Evolutionary conservation across 495 filamentous ascomycete genomes (phyloP).

Genomic region (Trichoderma gamsii): DNA sequence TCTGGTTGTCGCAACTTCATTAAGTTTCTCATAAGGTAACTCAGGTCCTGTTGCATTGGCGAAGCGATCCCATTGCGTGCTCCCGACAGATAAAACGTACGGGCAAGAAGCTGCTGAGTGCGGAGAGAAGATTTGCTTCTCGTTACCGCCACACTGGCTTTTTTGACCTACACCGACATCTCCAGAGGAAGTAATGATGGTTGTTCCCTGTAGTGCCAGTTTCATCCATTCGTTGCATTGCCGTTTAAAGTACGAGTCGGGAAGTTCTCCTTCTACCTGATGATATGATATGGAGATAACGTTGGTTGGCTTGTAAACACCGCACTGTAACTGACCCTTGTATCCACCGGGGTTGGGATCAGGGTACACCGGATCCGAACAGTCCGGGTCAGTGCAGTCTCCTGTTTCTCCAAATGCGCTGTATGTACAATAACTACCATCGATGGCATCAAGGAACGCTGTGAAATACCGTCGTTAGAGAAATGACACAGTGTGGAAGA

Average conservation of each 20-base stretch:
- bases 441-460: slow-evolving; percentile 46
- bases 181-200: slow-evolving; percentile 52
- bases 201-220: slow-evolving; percentile 55
- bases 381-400: slow-evolving; percentile 24
- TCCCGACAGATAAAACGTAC: slow-evolving; percentile 34
- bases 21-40: slow-evolving; percentile 27
- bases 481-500: not conserved
- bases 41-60: slow-evolving; percentile 16
- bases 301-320: slow-evolving; percentile 32
- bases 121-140: slow-evolving; percentile 21
- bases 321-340: slow-evolving; percentile 50
- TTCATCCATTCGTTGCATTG: slow-evolving; percentile 47
- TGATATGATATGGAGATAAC: slow-evolving; percentile 32
- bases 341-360: slow-evolving; percentile 46
- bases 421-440: slow-evolving; percentile 53
- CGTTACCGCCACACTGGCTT: slow-evolving; percentile 22
- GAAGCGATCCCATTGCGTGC: slow-evolving; percentile 21
- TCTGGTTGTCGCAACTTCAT: slow-evolving; percentile 38
- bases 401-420: slow-evolving; percentile 34
- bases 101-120: slow-evolving; percentile 29
- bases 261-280: slow-evolving; percentile 25
- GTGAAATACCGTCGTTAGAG: not conserved
- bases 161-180: slow-evolving; percentile 54
- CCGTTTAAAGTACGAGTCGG: slow-evolving; percentile 23
- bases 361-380: slow-evolving; percentile 44